A percentile compares a stretch with the other conserved stretches of the same genome.
These are phyloP conservation scores for Phytophthora lateralis DNA, from an alignment of 352 stramenopile species.

Conservation along the genomic window DNA sequence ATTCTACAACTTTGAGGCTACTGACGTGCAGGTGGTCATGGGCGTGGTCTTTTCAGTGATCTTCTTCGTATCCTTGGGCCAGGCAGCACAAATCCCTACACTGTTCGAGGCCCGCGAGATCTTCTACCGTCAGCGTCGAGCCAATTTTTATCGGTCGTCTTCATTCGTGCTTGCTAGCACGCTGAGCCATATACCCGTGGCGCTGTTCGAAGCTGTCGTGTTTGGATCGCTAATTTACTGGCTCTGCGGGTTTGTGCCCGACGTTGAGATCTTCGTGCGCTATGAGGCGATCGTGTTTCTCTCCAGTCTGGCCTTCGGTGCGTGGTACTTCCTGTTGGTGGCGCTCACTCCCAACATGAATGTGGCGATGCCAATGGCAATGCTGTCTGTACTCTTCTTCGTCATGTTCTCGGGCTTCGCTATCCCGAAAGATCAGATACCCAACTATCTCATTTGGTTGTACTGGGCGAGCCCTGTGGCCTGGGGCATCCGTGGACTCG, in stretches of 20 bases:
- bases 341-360: constrained; percentile 43
- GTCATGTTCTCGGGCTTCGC: constrained; percentile 59
- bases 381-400: constrained; percentile 51
- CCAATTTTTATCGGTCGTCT: constrained; percentile 60
- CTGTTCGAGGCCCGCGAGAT: constrained; percentile 76
- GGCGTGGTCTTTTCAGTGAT: constrained; percentile 83
- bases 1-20: constrained; percentile 50
- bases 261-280: constrained; percentile 39
- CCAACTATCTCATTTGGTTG: constrained; percentile 47
- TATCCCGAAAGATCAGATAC: constrained; percentile 54
- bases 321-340: constrained; percentile 56
- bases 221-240: constrained; percentile 87
- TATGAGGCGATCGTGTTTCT: constrained; percentile 53
- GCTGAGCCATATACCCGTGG: constrained; percentile 43
- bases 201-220: constrained; percentile 63
- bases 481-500: constrained; percentile 34
- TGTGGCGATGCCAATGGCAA: constrained; percentile 48
- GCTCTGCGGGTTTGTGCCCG: constrained; percentile 61
- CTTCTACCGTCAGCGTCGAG: constrained; percentile 44
- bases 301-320: constrained; percentile 46
- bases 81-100: constrained; percentile 74
- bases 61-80: constrained; percentile 75
- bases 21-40: constrained; percentile 55
- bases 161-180: constrained; percentile 69
- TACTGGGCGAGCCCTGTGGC: constrained; percentile 55